Evolutionary conservation across 352 stramenopile genomes (phyloP), one percentile per base, ranked within the genome.

Genomic region (Pythium phragmitis): DNA sequence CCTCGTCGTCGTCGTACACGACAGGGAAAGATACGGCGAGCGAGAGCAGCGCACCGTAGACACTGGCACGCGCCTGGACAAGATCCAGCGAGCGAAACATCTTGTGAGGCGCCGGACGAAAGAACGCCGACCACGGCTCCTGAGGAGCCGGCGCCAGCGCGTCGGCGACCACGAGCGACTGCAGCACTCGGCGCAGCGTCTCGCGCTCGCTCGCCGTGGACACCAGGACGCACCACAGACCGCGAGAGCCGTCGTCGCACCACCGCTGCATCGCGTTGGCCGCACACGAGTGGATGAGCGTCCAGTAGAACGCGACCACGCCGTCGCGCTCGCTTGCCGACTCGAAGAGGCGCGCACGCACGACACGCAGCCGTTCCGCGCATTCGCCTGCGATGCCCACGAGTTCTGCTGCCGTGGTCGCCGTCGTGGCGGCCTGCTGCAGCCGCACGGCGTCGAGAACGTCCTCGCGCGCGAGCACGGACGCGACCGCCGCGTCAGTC

Each of bases 11-110:
- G 9, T 67, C 63, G 9, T 70, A 60, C 21, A 76, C 60, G 30
- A 90, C 65, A 0, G 81, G 81, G 60, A 80, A 90, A 33, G 78
- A 73, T 23, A 90, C 60, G 3, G 75, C 77, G 52, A 90, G 67
- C 28, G 74, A 59, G 23, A 86, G 54, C 36, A 86, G 37, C 3
- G 62, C 57, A 1, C 77, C 81, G 52, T 79, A 86, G 11, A 87
- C 66, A 57, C 80, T 78, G 37, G 81, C 81, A 41, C 84, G 65
- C 41, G 85, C 79, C 3, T 66, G 63, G 17, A 79, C 67, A 37
- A 77, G 79, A 52, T 70, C 60, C 11, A 72, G 42, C 42, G 74
- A 65, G 42, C 65, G 57, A 26, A 80, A 55, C 30, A 67, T 21
- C 36, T 75, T 68, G 54, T 58, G 74, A 30, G 74, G 65, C 33